phyloP scores from a whole-genome alignment of 305 asterid genomes.

The Rubia tinctorum region DNA sequence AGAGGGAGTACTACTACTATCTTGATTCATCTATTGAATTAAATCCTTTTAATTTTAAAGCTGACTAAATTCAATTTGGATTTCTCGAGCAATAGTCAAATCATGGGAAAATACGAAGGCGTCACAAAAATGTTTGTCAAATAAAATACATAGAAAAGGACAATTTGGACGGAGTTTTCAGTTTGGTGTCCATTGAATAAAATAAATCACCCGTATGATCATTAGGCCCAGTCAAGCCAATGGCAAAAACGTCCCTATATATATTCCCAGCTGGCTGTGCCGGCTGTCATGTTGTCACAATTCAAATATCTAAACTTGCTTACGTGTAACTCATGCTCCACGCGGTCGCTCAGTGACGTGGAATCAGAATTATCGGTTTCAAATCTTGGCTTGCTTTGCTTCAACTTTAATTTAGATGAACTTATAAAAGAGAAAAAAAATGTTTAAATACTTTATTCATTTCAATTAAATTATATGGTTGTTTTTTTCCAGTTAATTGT shows the following conservation, averaged over 20 bases:
- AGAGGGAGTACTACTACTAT: too few species aligned
- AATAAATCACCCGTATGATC: background rate
- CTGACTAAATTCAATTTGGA: background rate
- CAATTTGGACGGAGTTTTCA: too few species aligned
- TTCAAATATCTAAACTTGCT: conserved; percentile 1
- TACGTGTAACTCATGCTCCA: conserved; percentile 11
- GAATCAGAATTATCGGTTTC: background rate
- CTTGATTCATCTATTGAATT: background rate
- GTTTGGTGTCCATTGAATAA: too few species aligned
- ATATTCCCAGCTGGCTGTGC: conserved; percentile 19
- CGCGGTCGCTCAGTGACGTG: conserved; percentile 7
- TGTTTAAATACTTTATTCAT: too few species aligned
- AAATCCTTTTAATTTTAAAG: background rate
- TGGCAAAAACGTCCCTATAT: background rate
- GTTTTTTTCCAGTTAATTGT: too few species aligned
- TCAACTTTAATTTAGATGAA: too few species aligned
- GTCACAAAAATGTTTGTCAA: background rate
- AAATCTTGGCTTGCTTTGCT: background rate
- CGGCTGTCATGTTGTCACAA: conserved; percentile 22
- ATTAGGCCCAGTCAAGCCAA: background rate
- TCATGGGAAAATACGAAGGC: background rate
- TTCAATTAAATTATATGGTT: too few species aligned
- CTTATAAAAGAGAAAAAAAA: too few species aligned
- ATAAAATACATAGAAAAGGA: too few species aligned
- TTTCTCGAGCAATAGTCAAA: background rate